Conservation (phyloP, 192 early-diverging fungal species). For the Phycomyces nitens region DNA sequence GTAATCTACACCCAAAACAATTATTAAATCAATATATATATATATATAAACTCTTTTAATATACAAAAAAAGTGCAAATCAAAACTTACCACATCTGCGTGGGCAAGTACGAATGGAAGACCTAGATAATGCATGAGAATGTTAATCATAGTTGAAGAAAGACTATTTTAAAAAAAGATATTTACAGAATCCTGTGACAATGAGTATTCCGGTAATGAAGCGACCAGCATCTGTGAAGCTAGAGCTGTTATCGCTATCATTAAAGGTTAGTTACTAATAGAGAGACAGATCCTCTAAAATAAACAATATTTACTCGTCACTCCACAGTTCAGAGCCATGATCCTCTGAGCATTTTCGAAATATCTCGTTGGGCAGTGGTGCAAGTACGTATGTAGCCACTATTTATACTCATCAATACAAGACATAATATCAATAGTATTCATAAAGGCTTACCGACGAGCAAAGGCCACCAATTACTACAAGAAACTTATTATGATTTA, state of each 20-base stretch:
- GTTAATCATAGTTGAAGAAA: no score
- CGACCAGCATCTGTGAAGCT: conserved; percentile 55
- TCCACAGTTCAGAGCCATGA: conserved; percentile 42
- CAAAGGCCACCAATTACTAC: conserved; percentile 95
- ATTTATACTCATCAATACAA: conserved; percentile 4
- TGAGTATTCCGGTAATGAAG: conserved; percentile 88
- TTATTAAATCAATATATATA: neutral
- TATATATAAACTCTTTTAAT: neutral
- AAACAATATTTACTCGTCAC: no score
- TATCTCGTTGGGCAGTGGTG: conserved; percentile 88
- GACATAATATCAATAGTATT: neutral
- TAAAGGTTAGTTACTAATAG: no score
- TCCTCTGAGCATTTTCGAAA: conserved; percentile 68
- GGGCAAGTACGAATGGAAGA: conserved; percentile 79
- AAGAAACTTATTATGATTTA: conserved; percentile 8
- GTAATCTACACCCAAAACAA: conserved; percentile 78
- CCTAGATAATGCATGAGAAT: no score
- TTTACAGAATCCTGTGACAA: conserved; percentile 87
- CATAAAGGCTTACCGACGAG: conserved; percentile 60
- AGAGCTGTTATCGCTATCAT: no score
- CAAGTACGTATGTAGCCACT: conserved; percentile 88
- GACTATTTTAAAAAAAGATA: no score
- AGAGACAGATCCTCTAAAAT: no score
- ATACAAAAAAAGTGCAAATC: neutral
- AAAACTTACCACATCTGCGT: conserved; percentile 64